Percentiles rank a stretch among this genome's conserved stretches.
These are phyloP conservation scores for Stromatinia cepivora DNA, from an alignment of 2,329 filamentous ascomycete genomes.

Conservation along the genomic window DNA sequence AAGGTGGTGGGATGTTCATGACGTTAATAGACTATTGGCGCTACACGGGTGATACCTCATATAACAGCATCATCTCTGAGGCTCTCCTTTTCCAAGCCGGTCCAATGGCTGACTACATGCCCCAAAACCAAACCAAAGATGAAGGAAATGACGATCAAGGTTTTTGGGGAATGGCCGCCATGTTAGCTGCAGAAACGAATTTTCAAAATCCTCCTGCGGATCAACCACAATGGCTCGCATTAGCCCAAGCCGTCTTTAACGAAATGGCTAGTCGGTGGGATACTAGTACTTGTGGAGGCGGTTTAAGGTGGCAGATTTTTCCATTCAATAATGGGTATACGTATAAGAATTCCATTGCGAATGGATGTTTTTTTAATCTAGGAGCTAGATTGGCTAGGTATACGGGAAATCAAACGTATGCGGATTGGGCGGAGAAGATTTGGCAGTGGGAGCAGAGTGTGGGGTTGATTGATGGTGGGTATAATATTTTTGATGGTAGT, in stretches of 20 bases:
- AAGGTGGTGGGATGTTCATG: slow-evolving; percentile 72
- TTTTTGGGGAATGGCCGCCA: slow-evolving; percentile 71
- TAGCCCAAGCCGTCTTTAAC: slow-evolving; percentile 80
- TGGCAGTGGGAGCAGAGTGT: slow-evolving; percentile 67
- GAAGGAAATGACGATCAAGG: slow-evolving; percentile 71
- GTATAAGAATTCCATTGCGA: slow-evolving; percentile 69
- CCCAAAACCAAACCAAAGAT: slow-evolving; percentile 62
- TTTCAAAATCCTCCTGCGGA: slow-evolving; percentile 56
- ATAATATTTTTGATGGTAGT: slow-evolving; percentile 60
- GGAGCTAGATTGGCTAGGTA: slow-evolving; percentile 70
- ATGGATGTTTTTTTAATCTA: slow-evolving; percentile 61
- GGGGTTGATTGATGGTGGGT: slow-evolving; percentile 57
- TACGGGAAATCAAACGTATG: slow-evolving; percentile 74
- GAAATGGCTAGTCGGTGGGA: slow-evolving; percentile 75
- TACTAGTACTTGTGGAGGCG: slow-evolving; percentile 63
- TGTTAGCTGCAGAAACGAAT: slow-evolving; percentile 68
- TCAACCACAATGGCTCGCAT: slow-evolving; percentile 64
- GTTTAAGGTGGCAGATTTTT: slow-evolving; percentile 83
- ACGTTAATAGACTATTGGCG: slow-evolving; percentile 81
- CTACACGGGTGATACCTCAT: slow-evolving; percentile 71
- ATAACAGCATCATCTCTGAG: slow-evolving; percentile 61
- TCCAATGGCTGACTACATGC: slow-evolving; percentile 73
- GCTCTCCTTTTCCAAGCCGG: slow-evolving; percentile 74
- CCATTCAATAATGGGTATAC: slow-evolving; percentile 76
- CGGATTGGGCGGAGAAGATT: slow-evolving; percentile 71